These are phyloP conservation scores for Botrytis byssoidea DNA, from an alignment of 2,329 filamentous ascomycete species.

Conservation along the genomic window DNA sequence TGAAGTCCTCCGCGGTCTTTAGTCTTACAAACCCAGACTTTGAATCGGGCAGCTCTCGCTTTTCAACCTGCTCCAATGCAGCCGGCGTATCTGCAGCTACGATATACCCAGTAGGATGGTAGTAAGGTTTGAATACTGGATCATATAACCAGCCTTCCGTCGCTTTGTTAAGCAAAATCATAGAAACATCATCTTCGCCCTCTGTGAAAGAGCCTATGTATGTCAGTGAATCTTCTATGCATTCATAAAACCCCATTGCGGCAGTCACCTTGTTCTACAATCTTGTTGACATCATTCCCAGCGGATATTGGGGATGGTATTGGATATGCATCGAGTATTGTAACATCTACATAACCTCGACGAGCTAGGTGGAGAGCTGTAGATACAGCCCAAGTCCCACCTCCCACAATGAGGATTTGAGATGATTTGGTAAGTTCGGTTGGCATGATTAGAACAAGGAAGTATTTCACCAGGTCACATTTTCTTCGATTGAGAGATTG, in stretches of 20 bases:
- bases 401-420: slow-evolving; percentile 44
- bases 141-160: slow-evolving; percentile 46
- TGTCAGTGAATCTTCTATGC: slow-evolving; percentile 3
- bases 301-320: slow-evolving; percentile 48
- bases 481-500: not conserved
- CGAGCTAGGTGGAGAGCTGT: slow-evolving; percentile 46
- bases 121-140: slow-evolving; percentile 44
- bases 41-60: slow-evolving; percentile 40
- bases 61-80: slow-evolving; percentile 42
- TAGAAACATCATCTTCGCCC: slow-evolving; percentile 34
- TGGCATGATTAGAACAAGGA: not conserved
- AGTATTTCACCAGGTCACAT: not conserved
- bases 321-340: slow-evolving; percentile 49
- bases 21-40: slow-evolving; percentile 40
- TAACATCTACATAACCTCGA: slow-evolving; percentile 48
- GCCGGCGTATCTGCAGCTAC: slow-evolving; percentile 44
- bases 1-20: slow-evolving; percentile 47
- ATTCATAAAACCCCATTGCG: not conserved
- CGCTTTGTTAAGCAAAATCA: slow-evolving; percentile 40
- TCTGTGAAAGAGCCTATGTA: slow-evolving; percentile 34
- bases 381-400: slow-evolving; percentile 45
- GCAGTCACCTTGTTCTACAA: slow-evolving; percentile 42
- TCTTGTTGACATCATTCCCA: slow-evolving; percentile 61
- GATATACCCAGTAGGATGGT: slow-evolving; percentile 49
- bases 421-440: slow-evolving; percentile 17